Base-by-base conservation (phyloP, 495 filamentous ascomycete species). In the Cercophora scortea region DNA sequence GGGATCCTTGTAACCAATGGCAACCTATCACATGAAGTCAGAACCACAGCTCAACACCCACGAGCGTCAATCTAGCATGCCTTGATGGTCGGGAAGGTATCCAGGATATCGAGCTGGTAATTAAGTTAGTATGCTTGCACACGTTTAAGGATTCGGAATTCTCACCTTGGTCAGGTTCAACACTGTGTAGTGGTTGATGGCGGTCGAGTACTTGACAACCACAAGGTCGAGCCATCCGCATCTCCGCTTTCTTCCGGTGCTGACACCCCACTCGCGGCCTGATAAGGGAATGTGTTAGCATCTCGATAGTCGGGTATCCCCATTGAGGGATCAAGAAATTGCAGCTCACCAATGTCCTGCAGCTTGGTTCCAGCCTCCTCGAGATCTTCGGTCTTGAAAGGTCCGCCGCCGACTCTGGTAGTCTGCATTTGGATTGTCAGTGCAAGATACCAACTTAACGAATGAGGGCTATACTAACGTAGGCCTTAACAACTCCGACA, bases 201-300 rank as follows among this genome's bases (percentile, higher is more conserved):
- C 69, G 34, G 77, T 71, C 40, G 80, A 88, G 75, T 90, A 89
- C 59, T 88, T 85, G 51, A 88, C 67, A n/a, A 93, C 74, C n/a
- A 91, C 85, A 7, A 96, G 78, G 63, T 96, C 90, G 39, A 95
- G 78, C 89, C 88, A 95, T 32, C 90, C 91, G 63, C 90, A 95
- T 43, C 90, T 81, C 17, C 91, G 84, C 57, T 72, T 81, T 49
- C 91, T 81, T 52, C 91, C 90, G 18, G 90, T 95, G 36, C 60
- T 42, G 85, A 95, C 35, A 87, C 87, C 53, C 89, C 90, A 65
- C 83, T 84, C 70, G 53, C 67, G 56, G 33, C 55, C 61, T 52
- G 45, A 42, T 4, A 3, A 15, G 2, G 25, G 2, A 5, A 25
- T 16, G n/a, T 42, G 16, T 42, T 42, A 42, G 41, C 15, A 17